Base-by-base conservation (phyloP, 441 rosid species). In the Populus hybrid region DNA sequence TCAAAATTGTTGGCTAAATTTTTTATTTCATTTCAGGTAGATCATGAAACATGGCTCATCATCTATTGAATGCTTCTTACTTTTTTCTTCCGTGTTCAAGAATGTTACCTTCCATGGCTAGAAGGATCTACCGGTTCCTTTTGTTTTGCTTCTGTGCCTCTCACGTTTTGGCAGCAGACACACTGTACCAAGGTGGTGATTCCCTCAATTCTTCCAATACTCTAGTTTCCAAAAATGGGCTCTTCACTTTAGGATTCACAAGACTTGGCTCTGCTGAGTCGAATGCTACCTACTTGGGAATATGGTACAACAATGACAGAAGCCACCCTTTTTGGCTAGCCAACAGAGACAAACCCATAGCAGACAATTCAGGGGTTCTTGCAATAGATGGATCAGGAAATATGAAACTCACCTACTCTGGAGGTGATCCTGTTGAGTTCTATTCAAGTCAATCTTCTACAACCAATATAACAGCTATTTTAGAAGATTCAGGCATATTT, bases 291-390 rank as follows among this genome's bases (percentile, higher is more conserved):
- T 74, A 79, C 71, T 64, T 74, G 63, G 78, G 77, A 28, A 74
- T 79, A 36, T 74, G 77, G 81, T 68, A 74, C 74, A 69, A 79
- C 28, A 7, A n/a, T 10, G 40, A 36, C 12, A 24, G 2, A 1
- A 33, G 7, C 33, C 3, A 63, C 20, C 66, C 67, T 7, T 78
- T 77, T 20, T 83, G 88, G 86, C 74, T 83, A 61, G 90, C 86
- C 11, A 83, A 82, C 21, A 59, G 77, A 53, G 53, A 81, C 71
- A 45, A 9, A 9, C 82, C 86, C 0, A 42, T 85, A 16, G 61
- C 7, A 8, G 81, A 70, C 20, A 16, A 16, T 9, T 71, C 78
- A 1, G 84, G 82, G 7, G 21, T 50, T 31, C 33, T 31, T 31
- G 1, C 33, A 31, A 31, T 35, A 31, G 83, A 85, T 72, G 24